Conservation (phyloP, 164 flowering plant genomes). For the Vitis rupestris region DNA sequence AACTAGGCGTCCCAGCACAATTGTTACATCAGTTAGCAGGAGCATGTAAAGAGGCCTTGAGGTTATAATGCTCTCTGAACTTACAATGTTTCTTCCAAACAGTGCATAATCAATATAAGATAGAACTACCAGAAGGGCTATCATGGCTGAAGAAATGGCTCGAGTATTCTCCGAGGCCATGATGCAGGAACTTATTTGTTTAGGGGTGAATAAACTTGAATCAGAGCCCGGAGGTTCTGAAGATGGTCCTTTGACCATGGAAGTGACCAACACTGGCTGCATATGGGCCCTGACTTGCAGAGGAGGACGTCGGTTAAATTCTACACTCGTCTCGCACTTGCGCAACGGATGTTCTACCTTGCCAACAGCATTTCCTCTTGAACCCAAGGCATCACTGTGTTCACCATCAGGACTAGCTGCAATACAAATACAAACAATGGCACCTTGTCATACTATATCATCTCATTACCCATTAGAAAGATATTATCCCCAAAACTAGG, state of each 20-base stretch:
- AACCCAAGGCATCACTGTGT: background rate
- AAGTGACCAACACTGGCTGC: background rate
- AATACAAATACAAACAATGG: background rate
- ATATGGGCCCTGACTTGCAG: background rate
- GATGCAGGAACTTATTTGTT: conserved; percentile 34
- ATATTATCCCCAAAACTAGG: too few species aligned
- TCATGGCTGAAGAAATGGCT: conserved; percentile 31
- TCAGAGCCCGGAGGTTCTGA: background rate
- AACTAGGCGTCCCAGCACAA: conserved; percentile 28
- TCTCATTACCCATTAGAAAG: too few species aligned
- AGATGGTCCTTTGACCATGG: conserved; percentile 7
- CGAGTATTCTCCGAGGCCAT: conserved; percentile 38
- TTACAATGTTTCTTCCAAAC: conserved; percentile 32
- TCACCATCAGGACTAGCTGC: conserved; percentile 3
- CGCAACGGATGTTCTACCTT: background rate
- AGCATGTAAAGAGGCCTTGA: conserved; percentile 49
- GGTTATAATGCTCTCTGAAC: conserved; percentile 39
- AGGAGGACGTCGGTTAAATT: background rate
- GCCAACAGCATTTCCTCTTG: background rate
- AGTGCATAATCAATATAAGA: conserved; percentile 26
- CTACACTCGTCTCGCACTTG: conserved; percentile 1
- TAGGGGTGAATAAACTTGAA: conserved; percentile 25
- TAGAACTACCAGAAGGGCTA: conserved; percentile 40
- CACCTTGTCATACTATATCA: too few species aligned
- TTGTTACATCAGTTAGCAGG: conserved; percentile 40